Conservation (phyloP, 352 stramenopile species). For the Halophytophthora batemanensis region DNA sequence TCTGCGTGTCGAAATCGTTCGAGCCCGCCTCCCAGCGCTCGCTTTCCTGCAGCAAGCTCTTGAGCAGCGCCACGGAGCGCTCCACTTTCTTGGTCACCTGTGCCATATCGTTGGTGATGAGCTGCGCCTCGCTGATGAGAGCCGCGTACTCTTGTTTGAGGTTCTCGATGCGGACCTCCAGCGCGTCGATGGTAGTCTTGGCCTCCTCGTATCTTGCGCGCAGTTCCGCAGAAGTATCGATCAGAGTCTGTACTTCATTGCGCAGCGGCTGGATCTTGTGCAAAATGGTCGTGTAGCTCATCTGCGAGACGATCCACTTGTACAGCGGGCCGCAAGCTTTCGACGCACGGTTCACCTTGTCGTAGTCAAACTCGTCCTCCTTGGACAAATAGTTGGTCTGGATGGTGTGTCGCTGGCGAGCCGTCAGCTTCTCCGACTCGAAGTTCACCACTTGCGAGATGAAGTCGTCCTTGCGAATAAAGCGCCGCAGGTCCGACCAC, state of each 20-base stretch:
- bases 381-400: slow-evolving; percentile 95
- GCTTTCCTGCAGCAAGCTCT: slow-evolving; percentile 97
- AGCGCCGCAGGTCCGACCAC: slow-evolving; percentile 97
- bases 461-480: slow-evolving; percentile 97
- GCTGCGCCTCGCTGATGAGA: slow-evolving; percentile 97
- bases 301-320: slow-evolving; percentile 98
- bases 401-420: slow-evolving; percentile 93
- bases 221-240: slow-evolving; percentile 92
- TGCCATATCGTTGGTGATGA: slow-evolving; percentile 98
- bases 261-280: slow-evolving; percentile 98
- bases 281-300: slow-evolving; percentile 98
- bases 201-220: slow-evolving; percentile 91
- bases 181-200: slow-evolving; percentile 90
- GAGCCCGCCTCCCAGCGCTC: slow-evolving; percentile 97
- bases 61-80: slow-evolving; percentile 96
- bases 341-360: slow-evolving; percentile 91
- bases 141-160: slow-evolving; percentile 99
- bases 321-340: slow-evolving; percentile 99
- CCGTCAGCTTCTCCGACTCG: slow-evolving; percentile 95
- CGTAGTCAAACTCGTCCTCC: slow-evolving; percentile 87
- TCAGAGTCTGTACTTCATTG: slow-evolving; percentile 97
- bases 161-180: slow-evolving; percentile 95
- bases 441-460: slow-evolving; percentile 99
- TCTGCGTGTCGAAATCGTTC: slow-evolving; percentile 96
- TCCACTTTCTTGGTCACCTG: slow-evolving; percentile 97